A percentile compares a stretch with the other conserved stretches of the same genome.
Conservation (phyloP, 352 stramenopile genomes). For the Phytophthora quininea region DNA sequence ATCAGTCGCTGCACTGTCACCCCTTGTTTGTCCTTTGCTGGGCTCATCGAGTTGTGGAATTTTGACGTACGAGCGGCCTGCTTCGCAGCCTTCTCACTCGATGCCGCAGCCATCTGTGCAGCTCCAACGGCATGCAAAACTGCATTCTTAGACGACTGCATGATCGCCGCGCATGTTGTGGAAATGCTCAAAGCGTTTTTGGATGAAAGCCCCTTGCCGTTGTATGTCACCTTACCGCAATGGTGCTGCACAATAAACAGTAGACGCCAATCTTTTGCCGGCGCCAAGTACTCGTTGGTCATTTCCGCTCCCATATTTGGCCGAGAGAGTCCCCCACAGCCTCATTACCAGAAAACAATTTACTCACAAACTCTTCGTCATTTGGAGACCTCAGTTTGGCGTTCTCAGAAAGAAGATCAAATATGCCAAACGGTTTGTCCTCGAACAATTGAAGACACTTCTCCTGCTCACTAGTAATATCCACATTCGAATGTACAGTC, state of each 20-base stretch:
- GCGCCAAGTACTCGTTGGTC: slow-evolving; percentile 68
- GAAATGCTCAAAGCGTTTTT: slow-evolving; percentile 84
- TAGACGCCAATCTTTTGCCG: slow-evolving; percentile 77
- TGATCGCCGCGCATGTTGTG: slow-evolving; percentile 79
- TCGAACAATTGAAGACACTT: slow-evolving; percentile 78
- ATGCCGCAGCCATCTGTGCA: slow-evolving; percentile 65
- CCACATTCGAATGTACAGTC: slow-evolving; percentile 59
- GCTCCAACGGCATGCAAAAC: slow-evolving; percentile 73
- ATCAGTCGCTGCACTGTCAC: slow-evolving; percentile 58
- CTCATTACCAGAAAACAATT: slow-evolving; percentile 79
- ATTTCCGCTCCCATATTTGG: slow-evolving; percentile 65
- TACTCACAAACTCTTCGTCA: slow-evolving; percentile 83
- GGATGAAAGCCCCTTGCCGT: slow-evolving; percentile 63
- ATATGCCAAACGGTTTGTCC: slow-evolving; percentile 75
- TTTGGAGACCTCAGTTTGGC: slow-evolving; percentile 65
- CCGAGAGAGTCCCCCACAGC: slow-evolving; percentile 49
- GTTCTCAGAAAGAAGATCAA: slow-evolving; percentile 72
- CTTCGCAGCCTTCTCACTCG: slow-evolving; percentile 55
- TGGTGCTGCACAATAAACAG: slow-evolving; percentile 82
- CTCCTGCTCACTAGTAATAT: slow-evolving; percentile 59
- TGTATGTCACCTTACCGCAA: slow-evolving; percentile 77
- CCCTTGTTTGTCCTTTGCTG: slow-evolving; percentile 46
- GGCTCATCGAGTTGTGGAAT: slow-evolving; percentile 56
- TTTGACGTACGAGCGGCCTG: slow-evolving; percentile 38
- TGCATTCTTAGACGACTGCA: slow-evolving; percentile 85